Evolutionary conservation across 2,329 filamentous ascomycete genomes (phyloP).

Genomic region (Diaporthe destruens): DNA sequence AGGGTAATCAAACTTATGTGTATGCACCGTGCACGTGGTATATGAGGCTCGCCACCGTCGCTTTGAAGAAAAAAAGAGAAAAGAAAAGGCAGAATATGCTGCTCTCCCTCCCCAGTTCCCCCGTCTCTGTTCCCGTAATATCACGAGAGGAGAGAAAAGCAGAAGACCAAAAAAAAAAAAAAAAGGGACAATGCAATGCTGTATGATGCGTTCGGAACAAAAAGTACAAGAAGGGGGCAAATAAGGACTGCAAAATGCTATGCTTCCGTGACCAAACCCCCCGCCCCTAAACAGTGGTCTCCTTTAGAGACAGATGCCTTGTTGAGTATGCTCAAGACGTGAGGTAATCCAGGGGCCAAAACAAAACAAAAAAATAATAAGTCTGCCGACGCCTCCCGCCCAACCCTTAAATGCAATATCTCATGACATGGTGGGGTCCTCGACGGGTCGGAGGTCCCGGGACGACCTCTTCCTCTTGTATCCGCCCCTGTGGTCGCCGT

Average conservation of each 20-base stretch:
- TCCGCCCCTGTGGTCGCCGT: conserved; percentile 24
- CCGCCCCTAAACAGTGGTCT: background rate
- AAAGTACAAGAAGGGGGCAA: background rate
- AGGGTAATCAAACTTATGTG: background rate
- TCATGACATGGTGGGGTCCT: conserved; percentile 25
- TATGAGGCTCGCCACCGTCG: conserved; percentile 20
- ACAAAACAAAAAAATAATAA: conserved; percentile 2
- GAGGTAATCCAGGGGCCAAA: conserved; percentile 2
- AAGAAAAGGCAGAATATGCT: no score
- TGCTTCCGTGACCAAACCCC: background rate
- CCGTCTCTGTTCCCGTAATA: background rate
- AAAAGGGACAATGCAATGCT: conserved; percentile 21
- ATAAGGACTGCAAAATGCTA: conserved; percentile 20
- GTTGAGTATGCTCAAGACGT: background rate
- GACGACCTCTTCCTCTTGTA: conserved; percentile 28
- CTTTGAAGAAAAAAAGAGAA: conserved; percentile 3
- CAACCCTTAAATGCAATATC: conserved; percentile 1
- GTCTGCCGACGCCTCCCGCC: conserved; percentile 18
- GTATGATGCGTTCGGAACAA: background rate
- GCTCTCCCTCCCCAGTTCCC: background rate
- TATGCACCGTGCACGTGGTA: conserved; percentile 28
- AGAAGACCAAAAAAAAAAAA: no score
- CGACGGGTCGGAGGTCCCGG: background rate
- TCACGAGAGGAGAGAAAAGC: background rate
- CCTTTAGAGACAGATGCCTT: background rate